These are phyloP conservation scores for Pseudocercospora macadamiae DNA, from an alignment of 2,329 filamentous ascomycete genomes.

Conservation along the genomic window DNA sequence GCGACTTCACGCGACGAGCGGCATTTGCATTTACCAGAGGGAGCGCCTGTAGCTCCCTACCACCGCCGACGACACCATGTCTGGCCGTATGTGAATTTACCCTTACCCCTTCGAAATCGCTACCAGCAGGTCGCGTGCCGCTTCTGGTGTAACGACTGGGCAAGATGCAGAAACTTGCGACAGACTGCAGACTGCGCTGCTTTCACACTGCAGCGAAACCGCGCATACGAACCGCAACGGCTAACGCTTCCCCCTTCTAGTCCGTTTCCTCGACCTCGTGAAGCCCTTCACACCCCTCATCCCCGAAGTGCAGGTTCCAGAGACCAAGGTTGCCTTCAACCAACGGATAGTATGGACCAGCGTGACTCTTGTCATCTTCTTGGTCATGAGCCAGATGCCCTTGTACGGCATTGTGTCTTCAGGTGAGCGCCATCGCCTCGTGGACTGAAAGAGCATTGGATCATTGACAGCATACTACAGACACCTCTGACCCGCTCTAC, in stretches of 20 bases:
- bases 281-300: slow-evolving; percentile 99
- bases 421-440: slow-evolving; percentile 33
- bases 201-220: no score
- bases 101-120: background rate
- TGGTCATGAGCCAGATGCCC: slow-evolving; percentile 99
- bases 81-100: slow-evolving; percentile 21
- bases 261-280: slow-evolving; percentile 99
- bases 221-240: background rate
- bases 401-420: slow-evolving; percentile 97
- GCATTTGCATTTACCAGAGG: background rate
- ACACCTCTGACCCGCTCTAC: slow-evolving; percentile 95
- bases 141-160: background rate
- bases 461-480: slow-evolving; percentile 32
- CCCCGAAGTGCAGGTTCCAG: slow-evolving; percentile 96
- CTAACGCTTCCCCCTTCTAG: slow-evolving; percentile 52
- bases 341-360: slow-evolving; percentile 65
- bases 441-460: slow-evolving; percentile 14
- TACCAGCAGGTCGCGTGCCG: background rate
- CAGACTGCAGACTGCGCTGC: no score
- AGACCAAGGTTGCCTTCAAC: slow-evolving; percentile 99
- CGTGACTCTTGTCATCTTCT: slow-evolving; percentile 88
- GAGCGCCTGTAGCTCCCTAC: slow-evolving; percentile 17
- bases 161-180: background rate
- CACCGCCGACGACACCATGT: slow-evolving; percentile 14
- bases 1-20: background rate